Evolutionary conservation across 805 yeast genomes (phyloP), one percentile per base, ranked within the genome.

Genomic region (Saturnispora hagleri): DNA sequence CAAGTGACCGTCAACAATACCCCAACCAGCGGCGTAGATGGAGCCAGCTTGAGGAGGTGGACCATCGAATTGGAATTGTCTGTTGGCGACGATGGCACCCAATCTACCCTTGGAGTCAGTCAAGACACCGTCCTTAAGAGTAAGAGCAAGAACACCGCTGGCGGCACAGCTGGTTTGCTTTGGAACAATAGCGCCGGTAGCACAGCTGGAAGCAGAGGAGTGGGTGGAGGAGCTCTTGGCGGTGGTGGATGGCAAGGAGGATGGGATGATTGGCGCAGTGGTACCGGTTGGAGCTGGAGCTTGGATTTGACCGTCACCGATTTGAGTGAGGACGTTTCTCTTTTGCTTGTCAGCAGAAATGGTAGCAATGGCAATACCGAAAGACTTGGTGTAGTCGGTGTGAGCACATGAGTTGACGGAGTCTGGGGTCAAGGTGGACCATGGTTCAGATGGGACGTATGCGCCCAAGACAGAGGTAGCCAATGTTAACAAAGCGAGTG

Each of bases 281-380:
- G 63, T 73, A 27, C 68, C 53, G 67, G 64, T 50, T 51, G 60
- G 58, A 49, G 55, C 58, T 44, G 64, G 57, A 58, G 73, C 72
- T 62, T 75, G 80, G 49, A 74, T 66, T 65, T 71, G 73, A 57
- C 76, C 76, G 52, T 74, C 78, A 54, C 66, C 64, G 54, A 75
- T 71, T 63, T 77, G 81, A 55, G 76, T 67, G 17, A 54, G 59
- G 36, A 56, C 56, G 34, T 40, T 55, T 49, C 64, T 56, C 52
- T 62, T 38, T 57, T 46, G 69, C 70, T 41, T 67, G 12, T 70
- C 61, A 43, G 71, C 60, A n/a, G 73, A 53, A 46, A 79, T 60
- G 41, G 86, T 76, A 53, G 73, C 69, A 56, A 85, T 80, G 53
- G 86, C 86, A 62, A 86, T 84, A 72, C 90, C 93, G 61, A 85